These are phyloP conservation scores for Stevia rebaudiana DNA, from an alignment of 140 eudicot genomes.

Conservation along the genomic window DNA sequence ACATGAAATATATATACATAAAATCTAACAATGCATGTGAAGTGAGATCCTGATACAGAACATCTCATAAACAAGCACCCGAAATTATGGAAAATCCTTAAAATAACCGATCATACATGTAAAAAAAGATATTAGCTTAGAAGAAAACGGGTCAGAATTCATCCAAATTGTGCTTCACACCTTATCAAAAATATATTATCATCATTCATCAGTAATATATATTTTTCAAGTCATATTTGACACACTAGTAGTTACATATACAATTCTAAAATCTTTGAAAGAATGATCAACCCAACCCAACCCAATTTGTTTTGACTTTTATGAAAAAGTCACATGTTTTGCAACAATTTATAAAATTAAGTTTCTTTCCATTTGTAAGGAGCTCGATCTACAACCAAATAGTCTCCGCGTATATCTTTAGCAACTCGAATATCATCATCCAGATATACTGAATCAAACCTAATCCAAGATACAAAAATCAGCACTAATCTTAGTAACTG, in stretches of 20 bases:
- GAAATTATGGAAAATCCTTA: background rate
- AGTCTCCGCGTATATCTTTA: constrained; percentile 73
- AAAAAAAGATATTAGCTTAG: background rate
- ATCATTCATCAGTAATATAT: background rate
- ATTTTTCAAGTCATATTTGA: background rate
- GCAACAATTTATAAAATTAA: background rate
- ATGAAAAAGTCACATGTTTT: background rate
- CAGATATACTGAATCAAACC: constrained; percentile 76
- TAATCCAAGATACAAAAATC: constrained; percentile 26
- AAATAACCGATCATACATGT: background rate
- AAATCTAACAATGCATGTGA: background rate
- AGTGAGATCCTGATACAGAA: too few species aligned
- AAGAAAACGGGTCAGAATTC: background rate
- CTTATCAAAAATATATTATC: background rate
- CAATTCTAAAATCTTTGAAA: background rate
- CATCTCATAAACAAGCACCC: background rate
- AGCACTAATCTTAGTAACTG: constrained; percentile 1
- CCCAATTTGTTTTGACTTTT: background rate
- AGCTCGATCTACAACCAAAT: constrained; percentile 80
- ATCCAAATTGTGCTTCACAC: background rate
- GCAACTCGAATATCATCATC: constrained; percentile 69
- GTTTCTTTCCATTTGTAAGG: constrained; percentile 70
- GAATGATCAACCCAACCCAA: background rate
- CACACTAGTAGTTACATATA: too few species aligned
- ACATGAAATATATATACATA: background rate